These are phyloP conservation scores for Trypanosoma brucei DNA, from an alignment of 208 protist species.

Conservation along the genomic window DNA sequence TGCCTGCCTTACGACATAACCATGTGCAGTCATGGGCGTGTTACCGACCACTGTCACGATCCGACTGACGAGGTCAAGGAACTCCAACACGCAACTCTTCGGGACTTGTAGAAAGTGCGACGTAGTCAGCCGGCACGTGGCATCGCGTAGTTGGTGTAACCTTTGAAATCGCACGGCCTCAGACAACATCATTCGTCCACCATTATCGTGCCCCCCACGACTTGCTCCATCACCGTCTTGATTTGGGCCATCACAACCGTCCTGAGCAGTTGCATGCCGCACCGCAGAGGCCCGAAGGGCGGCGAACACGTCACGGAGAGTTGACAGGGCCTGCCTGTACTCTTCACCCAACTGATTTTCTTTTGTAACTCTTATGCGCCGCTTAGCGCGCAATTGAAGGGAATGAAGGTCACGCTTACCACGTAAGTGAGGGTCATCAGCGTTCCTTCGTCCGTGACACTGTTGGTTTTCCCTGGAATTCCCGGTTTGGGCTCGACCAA, in stretches of 20 bases:
- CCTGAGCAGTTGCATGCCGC: neutral
- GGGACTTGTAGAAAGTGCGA: constrained; percentile 12
- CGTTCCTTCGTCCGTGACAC: neutral
- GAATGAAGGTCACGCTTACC: constrained; percentile 13
- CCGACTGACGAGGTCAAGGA: constrained; percentile 11
- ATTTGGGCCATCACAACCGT: neutral
- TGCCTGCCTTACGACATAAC: constrained; percentile 18
- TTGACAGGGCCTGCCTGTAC: constrained; percentile 4
- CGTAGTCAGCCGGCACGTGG: constrained; percentile 10
- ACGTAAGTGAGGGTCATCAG: neutral
- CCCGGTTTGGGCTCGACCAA: neutral
- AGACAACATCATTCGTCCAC: neutral
- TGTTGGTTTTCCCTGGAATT: neutral
- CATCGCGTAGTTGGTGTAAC: constrained; percentile 25
- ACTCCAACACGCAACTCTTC: constrained; percentile 2
- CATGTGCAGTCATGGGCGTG: constrained; percentile 15
- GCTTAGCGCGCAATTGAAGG: neutral
- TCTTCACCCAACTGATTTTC: constrained; percentile 4
- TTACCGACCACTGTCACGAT: constrained; percentile 6
- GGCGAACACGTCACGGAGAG: constrained; percentile 8
- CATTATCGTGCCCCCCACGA: neutral
- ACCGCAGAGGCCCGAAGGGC: constrained; percentile 2
- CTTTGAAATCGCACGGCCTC: constrained; percentile 21
- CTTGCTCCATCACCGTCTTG: neutral
- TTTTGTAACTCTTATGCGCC: neutral